phyloP scores from a whole-genome alignment of 1,139 yeast species.

The Kurtzmaniella quercitrusa region DNA sequence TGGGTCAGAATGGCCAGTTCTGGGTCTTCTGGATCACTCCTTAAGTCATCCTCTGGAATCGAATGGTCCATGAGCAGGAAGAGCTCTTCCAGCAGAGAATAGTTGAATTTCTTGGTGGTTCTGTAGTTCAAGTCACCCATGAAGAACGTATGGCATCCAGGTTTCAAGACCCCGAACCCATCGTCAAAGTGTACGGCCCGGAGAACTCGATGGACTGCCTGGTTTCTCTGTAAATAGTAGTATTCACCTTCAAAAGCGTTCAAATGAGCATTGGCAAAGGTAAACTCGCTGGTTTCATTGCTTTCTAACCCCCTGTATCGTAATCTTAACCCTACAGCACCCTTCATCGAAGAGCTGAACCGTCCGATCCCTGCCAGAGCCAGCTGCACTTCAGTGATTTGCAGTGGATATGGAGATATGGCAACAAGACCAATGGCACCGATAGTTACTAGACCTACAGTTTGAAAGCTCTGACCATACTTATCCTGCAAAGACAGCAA shows the following conservation, averaged over 20 bases:
- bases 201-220: slow-evolving; percentile 47
- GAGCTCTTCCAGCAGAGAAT: slow-evolving; percentile 14
- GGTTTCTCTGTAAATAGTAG: slow-evolving; percentile 46
- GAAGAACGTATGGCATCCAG: slow-evolving; percentile 57
- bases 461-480: slow-evolving; percentile 35
- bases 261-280: slow-evolving; percentile 69
- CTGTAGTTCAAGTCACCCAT: slow-evolving; percentile 87
- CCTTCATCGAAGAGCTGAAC: slow-evolving; percentile 63
- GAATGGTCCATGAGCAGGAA: slow-evolving; percentile 22
- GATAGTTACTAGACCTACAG: slow-evolving; percentile 42
- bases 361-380: slow-evolving; percentile 52
- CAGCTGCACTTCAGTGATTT: slow-evolving; percentile 22
- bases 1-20: no score
- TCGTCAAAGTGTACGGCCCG: slow-evolving; percentile 57
- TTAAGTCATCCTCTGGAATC: slow-evolving; percentile 3
- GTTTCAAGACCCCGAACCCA: slow-evolving; percentile 54
- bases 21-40: neutral
- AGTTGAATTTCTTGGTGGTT: slow-evolving; percentile 29
- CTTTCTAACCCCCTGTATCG: slow-evolving; percentile 13
- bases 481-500: slow-evolving; percentile 32
- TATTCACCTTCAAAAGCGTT: slow-evolving; percentile 69
- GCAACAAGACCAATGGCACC: slow-evolving; percentile 69
- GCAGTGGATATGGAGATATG: slow-evolving; percentile 42
- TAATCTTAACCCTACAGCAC: slow-evolving; percentile 63
- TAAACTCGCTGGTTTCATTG: slow-evolving; percentile 31